A percentile compares a stretch with the other conserved stretches of the same genome.
Evolutionary conservation across 495 filamentous ascomycete species (phyloP).

Genomic region (Pyrenula massariospora): DNA sequence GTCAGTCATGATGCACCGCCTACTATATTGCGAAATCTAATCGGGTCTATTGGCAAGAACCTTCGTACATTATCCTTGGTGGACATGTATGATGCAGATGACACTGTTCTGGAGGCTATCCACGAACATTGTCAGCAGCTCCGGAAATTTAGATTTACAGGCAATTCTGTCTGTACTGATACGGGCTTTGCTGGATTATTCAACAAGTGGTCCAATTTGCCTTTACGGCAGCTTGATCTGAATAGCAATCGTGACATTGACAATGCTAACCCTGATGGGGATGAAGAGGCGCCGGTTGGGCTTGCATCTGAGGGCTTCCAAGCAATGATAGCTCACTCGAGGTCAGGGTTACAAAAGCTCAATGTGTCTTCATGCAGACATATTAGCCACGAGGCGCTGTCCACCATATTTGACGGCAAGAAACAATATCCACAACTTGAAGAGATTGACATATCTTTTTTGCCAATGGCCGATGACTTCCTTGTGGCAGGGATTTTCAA

Average conservation of each 20-base stretch:
- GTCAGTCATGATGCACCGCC: conserved; percentile 42
- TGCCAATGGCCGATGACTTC: conserved; percentile 59
- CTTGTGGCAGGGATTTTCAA: conserved; percentile 63
- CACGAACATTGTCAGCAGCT: conserved; percentile 57
- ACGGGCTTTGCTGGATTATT: conserved; percentile 61
- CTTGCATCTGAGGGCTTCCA: conserved; percentile 62
- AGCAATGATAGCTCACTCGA: conserved; percentile 79
- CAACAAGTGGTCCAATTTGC: conserved; percentile 57
- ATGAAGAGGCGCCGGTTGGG: conserved; percentile 39
- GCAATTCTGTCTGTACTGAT: conserved; percentile 64
- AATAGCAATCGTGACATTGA: conserved; percentile 65
- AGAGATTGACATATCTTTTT: conserved; percentile 70
- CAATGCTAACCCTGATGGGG: conserved; percentile 50
- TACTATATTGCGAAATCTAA: conserved; percentile 43
- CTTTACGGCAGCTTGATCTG: conserved; percentile 57
- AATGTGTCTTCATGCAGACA: conserved; percentile 72
- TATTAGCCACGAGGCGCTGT: conserved; percentile 55
- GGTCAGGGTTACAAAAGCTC: conserved; percentile 43
- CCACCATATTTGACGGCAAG: conserved; percentile 48
- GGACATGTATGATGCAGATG: conserved; percentile 42
- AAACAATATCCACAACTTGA: conserved; percentile 53
- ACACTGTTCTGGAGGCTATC: conserved; percentile 51
- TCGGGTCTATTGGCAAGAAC: conserved; percentile 43
- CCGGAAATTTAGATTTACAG: conserved; percentile 62
- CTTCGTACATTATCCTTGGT: conserved; percentile 65